Evolutionary conservation across 2,329 filamentous ascomycete species (phyloP).

Genomic region (Colletotrichum camelliae): DNA sequence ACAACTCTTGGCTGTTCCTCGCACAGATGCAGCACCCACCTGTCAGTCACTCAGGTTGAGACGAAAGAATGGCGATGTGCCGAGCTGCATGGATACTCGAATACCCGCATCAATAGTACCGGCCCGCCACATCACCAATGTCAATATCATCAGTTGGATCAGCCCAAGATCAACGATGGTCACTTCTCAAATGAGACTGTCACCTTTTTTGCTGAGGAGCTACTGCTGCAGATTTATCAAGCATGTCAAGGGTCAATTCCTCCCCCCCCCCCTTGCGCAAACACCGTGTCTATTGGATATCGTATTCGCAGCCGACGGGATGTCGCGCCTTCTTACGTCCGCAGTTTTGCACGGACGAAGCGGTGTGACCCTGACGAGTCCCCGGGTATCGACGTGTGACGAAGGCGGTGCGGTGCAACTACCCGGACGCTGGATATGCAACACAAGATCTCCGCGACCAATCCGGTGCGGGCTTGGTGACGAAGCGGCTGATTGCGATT

Average conservation of each 20-base stretch:
- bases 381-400: neutral
- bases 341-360: neutral
- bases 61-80: neutral
- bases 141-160: neutral
- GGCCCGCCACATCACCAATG: neutral
- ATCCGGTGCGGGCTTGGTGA: neutral
- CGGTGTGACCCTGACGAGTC: neutral
- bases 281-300: neutral
- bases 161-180: neutral
- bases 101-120: neutral
- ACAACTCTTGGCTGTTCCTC: neutral
- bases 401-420: neutral
- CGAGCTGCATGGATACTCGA: neutral
- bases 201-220: neutral
- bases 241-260: fast-evolving
- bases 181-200: neutral
- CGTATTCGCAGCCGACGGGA: neutral
- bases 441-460: neutral
- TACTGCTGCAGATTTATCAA: neutral
- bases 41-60: neutral
- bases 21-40: neutral
- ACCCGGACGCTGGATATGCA: neutral
- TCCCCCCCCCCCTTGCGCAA: neutral
- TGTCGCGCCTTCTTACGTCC: neutral
- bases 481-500: neutral